Conservation (phyloP, 2,329 filamentous ascomycete species). For the Ophiostoma tasmaniense region DNA sequence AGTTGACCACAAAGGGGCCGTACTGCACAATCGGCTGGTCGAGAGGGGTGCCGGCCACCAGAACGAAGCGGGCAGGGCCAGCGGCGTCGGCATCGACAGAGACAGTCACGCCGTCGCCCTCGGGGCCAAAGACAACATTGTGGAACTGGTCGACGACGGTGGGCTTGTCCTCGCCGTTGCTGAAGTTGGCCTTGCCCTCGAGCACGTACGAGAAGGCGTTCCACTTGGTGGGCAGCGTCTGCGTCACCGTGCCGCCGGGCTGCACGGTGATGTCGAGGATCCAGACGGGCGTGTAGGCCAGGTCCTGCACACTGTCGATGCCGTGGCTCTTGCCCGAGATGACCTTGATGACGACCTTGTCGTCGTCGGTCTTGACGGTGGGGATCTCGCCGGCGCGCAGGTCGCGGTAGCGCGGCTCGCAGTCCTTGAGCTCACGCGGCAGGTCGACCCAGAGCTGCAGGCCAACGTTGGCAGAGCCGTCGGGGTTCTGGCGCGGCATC, state of each 20-base stretch:
- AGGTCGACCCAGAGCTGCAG: slow-evolving; percentile 96
- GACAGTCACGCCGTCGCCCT: slow-evolving; percentile 67
- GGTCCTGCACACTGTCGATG: slow-evolving; percentile 76
- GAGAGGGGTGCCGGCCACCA: slow-evolving; percentile 71
- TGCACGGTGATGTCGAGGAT: slow-evolving; percentile 73
- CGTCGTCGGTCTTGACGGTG: slow-evolving; percentile 58
- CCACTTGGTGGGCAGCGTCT: slow-evolving; percentile 71
- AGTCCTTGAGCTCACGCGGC: slow-evolving; percentile 70
- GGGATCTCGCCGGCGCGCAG: slow-evolving; percentile 74
- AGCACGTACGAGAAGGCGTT: slow-evolving; percentile 85
- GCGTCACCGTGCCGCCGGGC: slow-evolving; percentile 69
- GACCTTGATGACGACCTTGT: slow-evolving; percentile 73
- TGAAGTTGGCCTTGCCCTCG: slow-evolving; percentile 61
- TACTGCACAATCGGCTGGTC: slow-evolving; percentile 78
- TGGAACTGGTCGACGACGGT: slow-evolving; percentile 59
- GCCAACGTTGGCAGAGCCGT: slow-evolving; percentile 71
- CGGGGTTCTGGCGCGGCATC: slow-evolving; percentile 74
- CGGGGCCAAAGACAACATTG: slow-evolving; percentile 79
- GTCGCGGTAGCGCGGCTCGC: slow-evolving; percentile 89
- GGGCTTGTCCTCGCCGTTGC: slow-evolving; percentile 37
- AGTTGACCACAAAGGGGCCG: slow-evolving; percentile 73
- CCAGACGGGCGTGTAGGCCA: slow-evolving; percentile 96
- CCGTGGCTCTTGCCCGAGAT: slow-evolving; percentile 81
- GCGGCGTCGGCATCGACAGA: slow-evolving; percentile 59
- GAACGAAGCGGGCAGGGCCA: slow-evolving; percentile 51